These are phyloP conservation scores for Cryptosporidium tyzzeri DNA, from an alignment of 169 alveolate species.

Conservation along the genomic window DNA sequence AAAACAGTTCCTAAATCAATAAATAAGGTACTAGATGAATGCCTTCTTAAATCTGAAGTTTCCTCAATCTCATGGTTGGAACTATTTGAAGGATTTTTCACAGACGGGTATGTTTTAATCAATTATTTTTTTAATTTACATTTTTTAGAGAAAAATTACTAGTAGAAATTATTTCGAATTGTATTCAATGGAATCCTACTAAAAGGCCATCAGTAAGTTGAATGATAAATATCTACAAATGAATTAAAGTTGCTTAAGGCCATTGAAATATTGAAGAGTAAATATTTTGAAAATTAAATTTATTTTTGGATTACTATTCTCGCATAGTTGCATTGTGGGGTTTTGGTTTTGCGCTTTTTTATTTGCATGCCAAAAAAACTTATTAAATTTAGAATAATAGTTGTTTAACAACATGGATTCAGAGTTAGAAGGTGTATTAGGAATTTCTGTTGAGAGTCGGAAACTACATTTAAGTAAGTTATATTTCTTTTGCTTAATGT, in stretches of 20 bases:
- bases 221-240: not conserved
- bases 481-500: not conserved
- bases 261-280: constrained; percentile 32
- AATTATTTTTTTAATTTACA: not conserved
- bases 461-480: constrained; percentile 42
- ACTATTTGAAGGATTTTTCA: constrained; percentile 39
- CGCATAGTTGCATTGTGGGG: constrained; percentile 41
- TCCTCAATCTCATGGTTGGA: constrained; percentile 53
- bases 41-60: constrained; percentile 2
- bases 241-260: constrained; percentile 9
- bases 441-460: not conserved
- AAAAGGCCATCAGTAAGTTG: constrained; percentile 70
- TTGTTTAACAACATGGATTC: constrained; percentile 5
- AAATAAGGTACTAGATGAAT: not conserved
- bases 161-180: constrained; percentile 19
- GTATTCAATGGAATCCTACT: constrained; percentile 65
- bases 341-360: not conserved
- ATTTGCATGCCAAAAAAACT: constrained; percentile 15
- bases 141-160: constrained; percentile 33
- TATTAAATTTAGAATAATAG: not conserved
- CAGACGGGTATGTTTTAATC: constrained; percentile 34
- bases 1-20: constrained; percentile 30
- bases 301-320: not conserved
- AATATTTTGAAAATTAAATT: constrained; percentile 11
- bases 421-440: constrained; percentile 11